Conservation (phyloP, 441 rosid genomes). For the Pelargonium cotyledonis region DNA sequence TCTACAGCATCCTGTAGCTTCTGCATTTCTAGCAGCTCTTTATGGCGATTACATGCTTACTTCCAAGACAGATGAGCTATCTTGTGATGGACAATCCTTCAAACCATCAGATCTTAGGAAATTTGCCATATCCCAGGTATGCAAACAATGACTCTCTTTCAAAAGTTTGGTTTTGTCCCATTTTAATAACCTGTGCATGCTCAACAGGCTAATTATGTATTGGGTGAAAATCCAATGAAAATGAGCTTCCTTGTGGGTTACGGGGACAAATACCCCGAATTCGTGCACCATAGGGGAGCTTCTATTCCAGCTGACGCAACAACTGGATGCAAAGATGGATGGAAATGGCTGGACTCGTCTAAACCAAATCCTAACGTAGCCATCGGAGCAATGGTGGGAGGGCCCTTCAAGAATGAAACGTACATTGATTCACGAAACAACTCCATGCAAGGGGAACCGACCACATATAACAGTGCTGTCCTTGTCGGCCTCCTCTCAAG, state of each 20-base stretch:
- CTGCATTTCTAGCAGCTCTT: slow-evolving; percentile 89
- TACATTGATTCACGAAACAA: slow-evolving; percentile 62
- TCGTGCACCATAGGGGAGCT: slow-evolving; percentile 95
- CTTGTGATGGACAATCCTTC: slow-evolving; percentile 54
- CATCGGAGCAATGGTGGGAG: slow-evolving; percentile 77
- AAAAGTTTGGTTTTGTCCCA: not conserved
- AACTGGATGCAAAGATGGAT: slow-evolving; percentile 70
- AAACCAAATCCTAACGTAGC: slow-evolving; percentile 83
- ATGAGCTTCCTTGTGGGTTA: slow-evolving; percentile 88
- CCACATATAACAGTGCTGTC: slow-evolving; percentile 80
- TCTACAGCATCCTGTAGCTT: slow-evolving; percentile 79
- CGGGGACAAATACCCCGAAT: slow-evolving; percentile 72
- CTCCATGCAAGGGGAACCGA: slow-evolving; percentile 85
- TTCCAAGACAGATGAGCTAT: slow-evolving; percentile 53
- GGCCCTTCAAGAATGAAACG: slow-evolving; percentile 82
- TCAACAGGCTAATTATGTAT: slow-evolving; percentile 77
- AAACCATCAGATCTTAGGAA: slow-evolving; percentile 76
- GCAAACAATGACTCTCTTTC: not conserved
- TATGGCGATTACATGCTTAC: slow-evolving; percentile 92
- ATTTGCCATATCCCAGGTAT: slow-evolving; percentile 86
- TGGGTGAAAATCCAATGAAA: slow-evolving; percentile 71
- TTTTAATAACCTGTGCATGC: not conserved
- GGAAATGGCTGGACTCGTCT: slow-evolving; percentile 58
- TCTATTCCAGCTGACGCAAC: slow-evolving; percentile 74
- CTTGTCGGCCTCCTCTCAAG: slow-evolving; percentile 85